Evolutionary conservation across 139 green algal genomes (phyloP).

Genomic region (Pleodorina starrii): DNA sequence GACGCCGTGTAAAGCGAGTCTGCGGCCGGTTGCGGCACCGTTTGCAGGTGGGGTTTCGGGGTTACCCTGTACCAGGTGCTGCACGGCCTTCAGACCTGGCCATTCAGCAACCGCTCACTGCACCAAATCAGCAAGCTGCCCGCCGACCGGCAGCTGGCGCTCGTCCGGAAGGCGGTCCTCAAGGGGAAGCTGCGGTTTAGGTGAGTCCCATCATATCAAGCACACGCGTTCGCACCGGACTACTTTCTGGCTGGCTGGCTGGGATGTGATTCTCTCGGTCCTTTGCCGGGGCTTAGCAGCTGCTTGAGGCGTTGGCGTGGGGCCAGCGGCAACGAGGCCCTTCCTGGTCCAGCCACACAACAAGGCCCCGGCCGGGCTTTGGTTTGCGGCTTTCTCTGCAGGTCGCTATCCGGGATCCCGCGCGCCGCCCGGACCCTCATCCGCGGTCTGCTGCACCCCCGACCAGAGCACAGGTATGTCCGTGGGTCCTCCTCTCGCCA

Average conservation of each 20-base stretch:
- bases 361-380: too few species aligned
- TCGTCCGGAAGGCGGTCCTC: background rate
- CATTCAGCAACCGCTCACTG: constrained; percentile 2
- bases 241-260: too few species aligned
- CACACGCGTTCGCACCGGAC: too few species aligned
- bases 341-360: too few species aligned
- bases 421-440: constrained; percentile 1
- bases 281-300: too few species aligned
- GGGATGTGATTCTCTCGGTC: too few species aligned
- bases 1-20: too few species aligned
- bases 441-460: constrained; percentile 11
- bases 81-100: constrained; percentile 18
- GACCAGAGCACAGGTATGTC: background rate
- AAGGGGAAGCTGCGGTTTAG: constrained; percentile 1
- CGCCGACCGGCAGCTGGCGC: background rate
- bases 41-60: constrained; percentile 7
- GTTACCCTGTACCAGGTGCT: constrained; percentile 32
- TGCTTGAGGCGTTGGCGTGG: too few species aligned
- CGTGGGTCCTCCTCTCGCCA: background rate
- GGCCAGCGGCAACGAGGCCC: too few species aligned
- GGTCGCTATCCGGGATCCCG: background rate
- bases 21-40: too few species aligned
- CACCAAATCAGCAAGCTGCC: background rate
- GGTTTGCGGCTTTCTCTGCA: too few species aligned
- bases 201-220: background rate